Base-by-base conservation (phyloP, 2,329 filamentous ascomycete genomes). In the Nigrospora osmanthi region DNA sequence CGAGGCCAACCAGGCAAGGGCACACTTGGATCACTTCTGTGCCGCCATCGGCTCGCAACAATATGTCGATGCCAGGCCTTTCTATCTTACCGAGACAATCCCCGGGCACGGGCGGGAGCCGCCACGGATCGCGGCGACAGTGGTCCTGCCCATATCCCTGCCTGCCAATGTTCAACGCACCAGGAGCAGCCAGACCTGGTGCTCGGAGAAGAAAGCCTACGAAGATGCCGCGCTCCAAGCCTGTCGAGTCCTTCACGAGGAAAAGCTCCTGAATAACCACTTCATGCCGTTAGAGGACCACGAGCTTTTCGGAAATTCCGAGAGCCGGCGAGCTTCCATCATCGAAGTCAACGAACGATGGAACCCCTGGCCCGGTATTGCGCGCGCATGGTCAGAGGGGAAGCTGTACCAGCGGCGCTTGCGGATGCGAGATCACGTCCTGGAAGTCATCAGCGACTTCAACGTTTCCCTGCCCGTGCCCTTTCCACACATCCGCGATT, bases 21-120 rank as follows among this genome's bases (percentile, higher is more conserved):
- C 72, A n/a, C 89, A 93, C 60, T 72, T 97, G 2, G 72, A 86
- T 39, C 88, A 95, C 61, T 94, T 96, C 54, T 96, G 90, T 61
- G 68, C 71, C 0, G 72, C 75, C 0, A 60, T 89, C 1, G 72
- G 77, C 0, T 66, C 67, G 0, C 69, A 68, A 1, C 74, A 78
- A 23, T 87, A 81, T 56, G 71, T 82, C 7, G 79, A 89, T 52
- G 67, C 68, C 15, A 69, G 75, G 2, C 89, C 90, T 0, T 78
- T 85, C 40, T 95, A 89, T 55, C 68, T 79, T 13, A 69, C 80
- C 32, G 59, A 69, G 4, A 58, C 69, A 23, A 46, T 33, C 4
- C 23, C 23, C 6, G 23, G 23, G 23, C 7, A 28, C 23, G 23
- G 10, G 23, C 6, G 10, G 5, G 13, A n/a, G 54, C 64, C 15